Conservation (phyloP, 78 protist genomes). For the Dictyostelium firmibasis region DNA sequence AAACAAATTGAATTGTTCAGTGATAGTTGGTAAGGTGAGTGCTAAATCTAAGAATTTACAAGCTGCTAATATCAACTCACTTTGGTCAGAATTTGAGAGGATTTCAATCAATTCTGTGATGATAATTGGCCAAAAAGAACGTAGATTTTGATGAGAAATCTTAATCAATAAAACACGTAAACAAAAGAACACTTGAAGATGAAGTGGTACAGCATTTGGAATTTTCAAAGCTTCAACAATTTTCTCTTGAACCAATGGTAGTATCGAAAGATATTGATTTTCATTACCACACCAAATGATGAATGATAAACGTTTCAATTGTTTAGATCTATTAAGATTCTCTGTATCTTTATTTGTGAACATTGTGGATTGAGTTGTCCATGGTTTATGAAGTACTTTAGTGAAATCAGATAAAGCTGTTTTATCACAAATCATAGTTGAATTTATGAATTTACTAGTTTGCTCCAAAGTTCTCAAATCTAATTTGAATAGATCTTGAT, state of each 20-base stretch:
- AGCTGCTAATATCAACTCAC: conserved; percentile 41
- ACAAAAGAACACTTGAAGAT: conserved; percentile 67
- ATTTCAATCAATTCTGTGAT: conserved; percentile 61
- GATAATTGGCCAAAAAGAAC: conserved; percentile 79
- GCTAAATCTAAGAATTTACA: conserved; percentile 74
- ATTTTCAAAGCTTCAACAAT: conserved; percentile 71
- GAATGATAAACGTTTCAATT: conserved; percentile 58
- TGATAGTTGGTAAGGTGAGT: conserved; percentile 41
- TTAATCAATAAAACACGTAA: conserved; percentile 47
- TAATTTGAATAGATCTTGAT: conserved; percentile 24
- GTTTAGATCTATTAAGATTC: conserved; percentile 33
- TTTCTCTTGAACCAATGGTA: conserved; percentile 64
- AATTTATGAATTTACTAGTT: conserved; percentile 51
- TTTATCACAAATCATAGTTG: conserved; percentile 59
- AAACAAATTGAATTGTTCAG: conserved; percentile 61
- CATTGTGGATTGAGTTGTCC: conserved; percentile 45
- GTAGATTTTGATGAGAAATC: conserved; percentile 29
- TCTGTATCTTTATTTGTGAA: conserved; percentile 69
- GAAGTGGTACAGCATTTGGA: conserved; percentile 38
- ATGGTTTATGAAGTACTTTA: conserved; percentile 19
- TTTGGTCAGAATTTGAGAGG: conserved; percentile 1
- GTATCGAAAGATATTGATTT: conserved; percentile 31
- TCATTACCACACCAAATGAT: conserved; percentile 64
- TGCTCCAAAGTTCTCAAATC: conserved; percentile 54
- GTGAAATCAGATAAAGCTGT: conserved; percentile 74